Evolutionary conservation across 2,329 filamentous ascomycete genomes (phyloP).

Genomic region (Arthrinium puccinioides): DNA sequence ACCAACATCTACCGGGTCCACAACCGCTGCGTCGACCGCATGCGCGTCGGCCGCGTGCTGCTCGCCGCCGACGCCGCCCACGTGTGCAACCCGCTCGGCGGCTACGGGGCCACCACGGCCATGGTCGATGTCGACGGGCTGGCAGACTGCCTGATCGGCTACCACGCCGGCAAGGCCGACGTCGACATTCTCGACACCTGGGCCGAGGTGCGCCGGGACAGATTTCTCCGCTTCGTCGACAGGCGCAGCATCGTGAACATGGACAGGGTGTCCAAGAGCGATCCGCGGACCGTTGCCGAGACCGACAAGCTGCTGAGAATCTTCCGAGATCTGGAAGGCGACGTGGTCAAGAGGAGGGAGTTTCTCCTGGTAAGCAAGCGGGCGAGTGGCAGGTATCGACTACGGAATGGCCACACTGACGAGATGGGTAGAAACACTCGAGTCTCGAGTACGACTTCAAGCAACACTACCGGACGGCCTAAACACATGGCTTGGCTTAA

Average conservation of each 20-base stretch:
- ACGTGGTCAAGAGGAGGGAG: too few relatives aligned
- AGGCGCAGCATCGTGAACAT: background rate
- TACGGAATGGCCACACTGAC: too few relatives aligned
- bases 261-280: background rate
- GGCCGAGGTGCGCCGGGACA: background rate
- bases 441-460: too few relatives aligned
- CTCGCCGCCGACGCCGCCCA: conserved; percentile 8
- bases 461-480: too few relatives aligned
- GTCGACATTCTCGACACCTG: background rate
- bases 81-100: conserved; percentile 7
- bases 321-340: too few relatives aligned
- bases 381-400: too few relatives aligned
- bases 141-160: conserved; percentile 4
- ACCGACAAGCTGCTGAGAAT: too few relatives aligned
- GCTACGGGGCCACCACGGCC: conserved; percentile 5
- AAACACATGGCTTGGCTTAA: too few relatives aligned
- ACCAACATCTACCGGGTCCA: conserved; percentile 7
- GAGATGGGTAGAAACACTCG: too few relatives aligned
- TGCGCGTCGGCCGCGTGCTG: conserved; percentile 5
- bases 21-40: conserved; percentile 3
- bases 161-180: conserved; percentile 1
- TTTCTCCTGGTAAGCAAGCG: too few relatives aligned
- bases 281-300: background rate
- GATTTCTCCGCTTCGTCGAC: background rate
- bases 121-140: conserved; percentile 6